Percentiles rank a stretch among this genome's conserved stretches.
phyloP scores from a whole-genome alignment of 805 yeast species.

The Wickerhamomyces canadensis region DNA sequence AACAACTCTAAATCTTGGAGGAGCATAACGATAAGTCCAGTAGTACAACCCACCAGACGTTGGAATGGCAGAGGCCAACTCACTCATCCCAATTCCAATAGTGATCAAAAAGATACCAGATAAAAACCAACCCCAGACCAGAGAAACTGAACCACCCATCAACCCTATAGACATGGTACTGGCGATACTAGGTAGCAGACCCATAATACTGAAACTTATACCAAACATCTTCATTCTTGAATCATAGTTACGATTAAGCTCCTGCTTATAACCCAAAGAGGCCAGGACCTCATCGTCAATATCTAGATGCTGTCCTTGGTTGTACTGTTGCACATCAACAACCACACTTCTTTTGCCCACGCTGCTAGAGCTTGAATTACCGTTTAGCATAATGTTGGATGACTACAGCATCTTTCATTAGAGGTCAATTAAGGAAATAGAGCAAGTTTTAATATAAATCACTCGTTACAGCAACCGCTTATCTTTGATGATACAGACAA shows the following conservation, averaged over 20 bases:
- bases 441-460: too few species aligned
- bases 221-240: conserved; percentile 59
- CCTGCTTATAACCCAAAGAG: conserved; percentile 59
- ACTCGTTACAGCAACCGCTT: too few species aligned
- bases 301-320: too few species aligned
- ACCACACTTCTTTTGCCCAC: background rate
- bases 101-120: conserved; percentile 47
- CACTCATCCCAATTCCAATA: conserved; percentile 54
- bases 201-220: conserved; percentile 63
- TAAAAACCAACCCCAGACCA: conserved; percentile 67
- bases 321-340: too few species aligned
- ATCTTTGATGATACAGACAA: too few species aligned
- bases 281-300: conserved; percentile 14
- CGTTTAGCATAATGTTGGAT: too few species aligned
- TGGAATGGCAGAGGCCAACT: conserved; percentile 58
- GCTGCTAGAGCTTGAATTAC: background rate
- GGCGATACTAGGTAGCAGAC: conserved; percentile 54
- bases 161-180: conserved; percentile 44
- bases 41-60: conserved; percentile 67
- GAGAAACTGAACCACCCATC: conserved; percentile 49
- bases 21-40: conserved; percentile 60
- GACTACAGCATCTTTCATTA: too few species aligned
- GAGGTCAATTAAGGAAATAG: too few species aligned
- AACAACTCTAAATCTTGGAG: conserved; percentile 39
- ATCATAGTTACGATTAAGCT: conserved; percentile 46